Conservation (phyloP, 2,329 filamentous ascomycete species). For the Lasiodiplodia theobromae region DNA sequence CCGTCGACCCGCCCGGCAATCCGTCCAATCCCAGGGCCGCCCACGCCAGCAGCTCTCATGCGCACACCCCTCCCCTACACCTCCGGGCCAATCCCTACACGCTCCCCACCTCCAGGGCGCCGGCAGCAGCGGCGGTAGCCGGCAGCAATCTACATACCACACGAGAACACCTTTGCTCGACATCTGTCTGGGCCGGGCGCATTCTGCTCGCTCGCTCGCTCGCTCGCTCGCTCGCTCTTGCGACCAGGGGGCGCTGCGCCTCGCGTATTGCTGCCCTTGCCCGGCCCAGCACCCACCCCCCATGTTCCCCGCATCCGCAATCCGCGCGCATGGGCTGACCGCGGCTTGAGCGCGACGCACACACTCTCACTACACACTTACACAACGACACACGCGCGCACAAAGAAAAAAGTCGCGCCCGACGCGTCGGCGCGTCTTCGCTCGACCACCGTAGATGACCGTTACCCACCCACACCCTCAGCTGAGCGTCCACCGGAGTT, state of each 20-base stretch:
- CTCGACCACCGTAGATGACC: not conserved
- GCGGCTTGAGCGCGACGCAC: constrained; percentile 15
- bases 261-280: constrained; percentile 14
- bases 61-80: not conserved
- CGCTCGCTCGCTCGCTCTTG: not conserved
- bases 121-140: constrained; percentile 19
- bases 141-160: not conserved
- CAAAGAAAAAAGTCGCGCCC: not conserved
- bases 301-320: constrained; percentile 23
- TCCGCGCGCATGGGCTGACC: constrained; percentile 18
- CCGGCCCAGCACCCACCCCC: not conserved
- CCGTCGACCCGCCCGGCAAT: constrained; percentile 3
- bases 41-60: constrained; percentile 1
- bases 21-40: not conserved
- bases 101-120: constrained; percentile 6
- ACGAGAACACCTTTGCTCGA: not conserved
- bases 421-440: not conserved
- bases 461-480: constrained; percentile 1
- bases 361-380: not conserved
- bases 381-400: not conserved
- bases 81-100: constrained; percentile 7
- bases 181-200: not conserved
- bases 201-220: constrained; percentile 1
- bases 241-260: constrained; percentile 3
- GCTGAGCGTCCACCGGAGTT: constrained; percentile 1